phyloP scores from a whole-genome alignment of 768 basidiomycete genomes.

The Phylloporus scabripes region DNA sequence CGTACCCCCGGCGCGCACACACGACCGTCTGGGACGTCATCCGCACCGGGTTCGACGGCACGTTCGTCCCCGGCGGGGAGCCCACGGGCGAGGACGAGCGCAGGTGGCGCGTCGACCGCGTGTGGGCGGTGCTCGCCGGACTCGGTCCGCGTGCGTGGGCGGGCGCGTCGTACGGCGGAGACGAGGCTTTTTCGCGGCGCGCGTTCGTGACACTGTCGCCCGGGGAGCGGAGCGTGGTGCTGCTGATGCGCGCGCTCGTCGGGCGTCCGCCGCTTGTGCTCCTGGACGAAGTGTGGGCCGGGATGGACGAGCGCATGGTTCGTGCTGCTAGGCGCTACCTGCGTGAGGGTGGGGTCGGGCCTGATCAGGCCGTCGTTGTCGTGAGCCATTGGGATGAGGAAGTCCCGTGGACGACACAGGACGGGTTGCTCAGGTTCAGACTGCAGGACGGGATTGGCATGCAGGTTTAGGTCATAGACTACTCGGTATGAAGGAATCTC shows the following conservation, averaged over 20 bases:
- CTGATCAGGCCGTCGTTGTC: conserved; percentile 72
- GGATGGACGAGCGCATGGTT: conserved; percentile 83
- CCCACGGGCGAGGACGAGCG: conserved; percentile 30
- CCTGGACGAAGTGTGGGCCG: conserved; percentile 90
- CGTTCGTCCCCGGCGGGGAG: conserved; percentile 52
- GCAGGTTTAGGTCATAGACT: conserved; percentile 3
- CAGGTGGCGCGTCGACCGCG: conserved; percentile 36
- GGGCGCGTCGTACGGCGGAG: conserved; percentile 1
- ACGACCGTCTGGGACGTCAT: conserved; percentile 76
- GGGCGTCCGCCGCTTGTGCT: conserved; percentile 67
- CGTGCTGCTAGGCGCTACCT: conserved; percentile 58
- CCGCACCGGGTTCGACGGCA: conserved; percentile 86
- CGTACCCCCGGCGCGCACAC: conserved; percentile 71
- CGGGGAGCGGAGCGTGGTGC: conserved; percentile 73
- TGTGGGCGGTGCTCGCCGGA: conserved; percentile 55
- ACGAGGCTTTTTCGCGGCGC: conserved; percentile 41
- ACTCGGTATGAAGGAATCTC: not conserved
- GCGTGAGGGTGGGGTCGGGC: conserved; percentile 42
- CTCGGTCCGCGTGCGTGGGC: conserved; percentile 56
- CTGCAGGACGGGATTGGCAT: conserved; percentile 34
- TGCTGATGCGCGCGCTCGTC: conserved; percentile 85
- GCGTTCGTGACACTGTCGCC: conserved; percentile 62
- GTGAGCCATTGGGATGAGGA: conserved; percentile 92
- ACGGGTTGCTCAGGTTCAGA: conserved; percentile 41
- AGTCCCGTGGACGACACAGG: conserved; percentile 68